Conservation (phyloP, 441 rosid genomes). For the Gossypium trilobum region DNA sequence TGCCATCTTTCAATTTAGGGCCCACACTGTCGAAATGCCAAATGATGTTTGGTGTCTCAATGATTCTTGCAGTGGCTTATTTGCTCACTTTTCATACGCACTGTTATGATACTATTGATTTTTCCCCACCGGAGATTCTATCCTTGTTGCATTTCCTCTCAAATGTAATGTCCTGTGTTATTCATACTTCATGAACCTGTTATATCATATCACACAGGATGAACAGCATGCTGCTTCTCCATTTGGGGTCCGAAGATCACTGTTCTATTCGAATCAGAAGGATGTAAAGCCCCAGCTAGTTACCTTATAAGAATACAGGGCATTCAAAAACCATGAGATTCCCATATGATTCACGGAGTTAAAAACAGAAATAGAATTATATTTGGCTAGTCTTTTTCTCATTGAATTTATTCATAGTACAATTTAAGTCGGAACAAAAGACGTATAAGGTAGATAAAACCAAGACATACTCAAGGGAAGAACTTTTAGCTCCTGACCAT, state of each 20-base stretch:
- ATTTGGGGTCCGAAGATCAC: neutral
- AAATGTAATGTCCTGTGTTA: neutral
- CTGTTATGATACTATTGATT: neutral
- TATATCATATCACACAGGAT: neutral
- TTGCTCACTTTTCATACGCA: neutral
- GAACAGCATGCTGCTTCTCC: neutral
- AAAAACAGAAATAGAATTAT: neutral
- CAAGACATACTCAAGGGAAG: neutral
- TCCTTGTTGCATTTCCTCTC: neutral
- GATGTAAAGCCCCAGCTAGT: neutral
- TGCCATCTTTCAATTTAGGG: no score
- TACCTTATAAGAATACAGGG: neutral
- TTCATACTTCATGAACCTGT: neutral
- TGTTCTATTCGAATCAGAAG: neutral
- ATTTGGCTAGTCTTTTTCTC: neutral
- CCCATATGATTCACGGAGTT: neutral
- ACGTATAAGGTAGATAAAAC: neutral
- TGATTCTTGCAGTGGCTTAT: neutral
- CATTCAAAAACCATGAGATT: neutral
- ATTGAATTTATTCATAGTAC: neutral
- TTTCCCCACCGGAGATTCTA: neutral
- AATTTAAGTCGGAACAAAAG: neutral
- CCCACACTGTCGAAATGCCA: no score
- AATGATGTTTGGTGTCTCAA: no score
- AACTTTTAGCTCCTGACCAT: slow-evolving; percentile 18